Percentiles rank a stretch among this genome's conserved stretches.
phyloP scores from a whole-genome alignment of 371 early-diverging fungal species.

The Chytridium lagenaria region DNA sequence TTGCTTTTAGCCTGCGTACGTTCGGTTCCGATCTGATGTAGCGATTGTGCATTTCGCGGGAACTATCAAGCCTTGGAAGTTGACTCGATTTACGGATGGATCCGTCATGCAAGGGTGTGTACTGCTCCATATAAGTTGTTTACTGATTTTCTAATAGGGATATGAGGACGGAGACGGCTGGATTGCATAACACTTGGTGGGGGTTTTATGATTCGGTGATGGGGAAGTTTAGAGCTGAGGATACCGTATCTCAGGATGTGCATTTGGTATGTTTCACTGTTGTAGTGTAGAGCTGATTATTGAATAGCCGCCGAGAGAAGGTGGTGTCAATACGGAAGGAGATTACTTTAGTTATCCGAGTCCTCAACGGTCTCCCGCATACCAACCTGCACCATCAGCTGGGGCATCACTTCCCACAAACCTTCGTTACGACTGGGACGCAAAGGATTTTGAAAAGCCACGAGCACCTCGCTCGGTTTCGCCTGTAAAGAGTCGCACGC shows the following conservation, averaged over 20 bases:
- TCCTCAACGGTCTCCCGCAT: neutral
- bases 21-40: slow-evolving; percentile 68
- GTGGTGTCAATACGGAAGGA: neutral
- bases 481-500: neutral
- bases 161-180: slow-evolving; percentile 20
- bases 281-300: no score
- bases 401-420: neutral
- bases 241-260: neutral
- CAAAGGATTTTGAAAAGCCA: neutral
- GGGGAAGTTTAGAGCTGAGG: slow-evolving; percentile 16
- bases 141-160: slow-evolving; percentile 18
- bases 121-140: neutral
- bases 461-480: neutral
- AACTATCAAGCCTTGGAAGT: slow-evolving; percentile 84
- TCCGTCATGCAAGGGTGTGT: slow-evolving; percentile 34
- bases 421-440: neutral
- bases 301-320: neutral
- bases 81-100: slow-evolving; percentile 41
- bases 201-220: slow-evolving; percentile 26
- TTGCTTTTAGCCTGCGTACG: slow-evolving; percentile 56
- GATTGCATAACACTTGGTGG: slow-evolving; percentile 41
- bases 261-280: neutral
- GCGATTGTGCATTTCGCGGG: slow-evolving; percentile 92
- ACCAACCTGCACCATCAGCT: neutral
- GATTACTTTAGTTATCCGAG: neutral